Conservation (phyloP, 2,329 filamentous ascomycete genomes). For the Neophaeococcomyces mojaviensis region DNA sequence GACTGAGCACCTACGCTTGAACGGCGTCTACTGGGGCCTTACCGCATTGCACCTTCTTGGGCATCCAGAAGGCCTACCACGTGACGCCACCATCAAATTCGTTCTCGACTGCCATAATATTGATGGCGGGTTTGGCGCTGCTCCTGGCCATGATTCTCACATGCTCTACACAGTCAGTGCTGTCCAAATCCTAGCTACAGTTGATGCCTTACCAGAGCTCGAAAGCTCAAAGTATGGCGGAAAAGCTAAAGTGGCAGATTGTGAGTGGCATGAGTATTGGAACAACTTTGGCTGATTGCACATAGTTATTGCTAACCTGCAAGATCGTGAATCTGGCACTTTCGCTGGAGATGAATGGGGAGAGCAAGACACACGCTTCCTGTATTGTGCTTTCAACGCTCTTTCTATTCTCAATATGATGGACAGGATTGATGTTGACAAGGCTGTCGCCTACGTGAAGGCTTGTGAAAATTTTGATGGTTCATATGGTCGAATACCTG, state of each 20-base stretch:
- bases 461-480: slow-evolving; percentile 90
- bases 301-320: slow-evolving; percentile 69
- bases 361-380: slow-evolving; percentile 87
- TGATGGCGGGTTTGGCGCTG: slow-evolving; percentile 85
- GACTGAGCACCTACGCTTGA: slow-evolving; percentile 91
- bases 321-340: slow-evolving; percentile 72
- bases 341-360: slow-evolving; percentile 96
- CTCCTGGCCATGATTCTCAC: slow-evolving; percentile 89
- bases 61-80: slow-evolving; percentile 71
- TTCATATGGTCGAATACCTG: slow-evolving; percentile 81
- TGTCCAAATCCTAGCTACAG: slow-evolving; percentile 81
- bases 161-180: slow-evolving; percentile 94
- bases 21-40: slow-evolving; percentile 94
- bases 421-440: slow-evolving; percentile 66
- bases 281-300: slow-evolving; percentile 10
- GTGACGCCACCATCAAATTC: slow-evolving; percentile 76
- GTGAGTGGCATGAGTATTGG: no score
- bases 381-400: slow-evolving; percentile 84
- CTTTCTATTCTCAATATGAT: slow-evolving; percentile 74
- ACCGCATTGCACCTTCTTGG: slow-evolving; percentile 79
- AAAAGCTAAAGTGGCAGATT: slow-evolving; percentile 67
- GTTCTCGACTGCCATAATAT: slow-evolving; percentile 91
- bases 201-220: slow-evolving; percentile 77
- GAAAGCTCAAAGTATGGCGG: slow-evolving; percentile 67
- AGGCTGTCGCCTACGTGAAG: slow-evolving; percentile 70